Evolutionary conservation across 2,329 filamentous ascomycete species (phyloP).

Genomic region (Cladophialophora exuberans): DNA sequence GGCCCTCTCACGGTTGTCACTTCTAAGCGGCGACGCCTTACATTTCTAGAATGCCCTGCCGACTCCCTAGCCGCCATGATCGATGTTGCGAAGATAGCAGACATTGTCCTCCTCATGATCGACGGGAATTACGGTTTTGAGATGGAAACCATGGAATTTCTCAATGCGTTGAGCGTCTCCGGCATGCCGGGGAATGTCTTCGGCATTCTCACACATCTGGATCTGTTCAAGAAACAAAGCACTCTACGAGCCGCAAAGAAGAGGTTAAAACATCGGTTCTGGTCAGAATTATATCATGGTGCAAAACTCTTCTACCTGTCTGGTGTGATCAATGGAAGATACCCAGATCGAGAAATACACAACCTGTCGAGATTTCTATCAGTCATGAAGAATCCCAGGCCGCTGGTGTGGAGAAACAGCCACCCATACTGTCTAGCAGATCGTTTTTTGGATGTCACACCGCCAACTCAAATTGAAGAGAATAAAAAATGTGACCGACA

Average conservation of each 20-base stretch:
- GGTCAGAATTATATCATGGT: slow-evolving; percentile 95
- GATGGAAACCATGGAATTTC: slow-evolving; percentile 99
- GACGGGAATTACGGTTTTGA: slow-evolving; percentile 99
- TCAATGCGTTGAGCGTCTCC: slow-evolving; percentile 88
- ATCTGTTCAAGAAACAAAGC: slow-evolving; percentile 92
- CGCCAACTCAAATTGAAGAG: slow-evolving; percentile 87
- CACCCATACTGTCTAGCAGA: slow-evolving; percentile 94
- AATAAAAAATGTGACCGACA: slow-evolving; percentile 88
- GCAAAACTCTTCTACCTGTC: slow-evolving; percentile 97
- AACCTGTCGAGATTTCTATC: slow-evolving; percentile 94
- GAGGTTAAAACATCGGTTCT: slow-evolving; percentile 89
- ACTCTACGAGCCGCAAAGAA: slow-evolving; percentile 94
- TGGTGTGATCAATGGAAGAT: slow-evolving; percentile 93
- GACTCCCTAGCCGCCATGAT: slow-evolving; percentile 95
- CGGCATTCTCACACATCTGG: slow-evolving; percentile 92
- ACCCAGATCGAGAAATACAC: slow-evolving; percentile 94
- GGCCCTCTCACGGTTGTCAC: slow-evolving; percentile 96
- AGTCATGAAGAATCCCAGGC: slow-evolving; percentile 98
- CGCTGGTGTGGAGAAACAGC: slow-evolving; percentile 93
- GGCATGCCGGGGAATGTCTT: slow-evolving; percentile 99
- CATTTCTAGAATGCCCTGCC: slow-evolving; percentile 94
- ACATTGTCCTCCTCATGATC: slow-evolving; percentile 97
- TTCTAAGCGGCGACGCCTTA: slow-evolving; percentile 90
- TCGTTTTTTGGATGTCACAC: slow-evolving; percentile 92
- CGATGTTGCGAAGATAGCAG: slow-evolving; percentile 93